Base-by-base conservation (phyloP, 1,284 basidiomycete species). In the Trametes polyzona region DNA sequence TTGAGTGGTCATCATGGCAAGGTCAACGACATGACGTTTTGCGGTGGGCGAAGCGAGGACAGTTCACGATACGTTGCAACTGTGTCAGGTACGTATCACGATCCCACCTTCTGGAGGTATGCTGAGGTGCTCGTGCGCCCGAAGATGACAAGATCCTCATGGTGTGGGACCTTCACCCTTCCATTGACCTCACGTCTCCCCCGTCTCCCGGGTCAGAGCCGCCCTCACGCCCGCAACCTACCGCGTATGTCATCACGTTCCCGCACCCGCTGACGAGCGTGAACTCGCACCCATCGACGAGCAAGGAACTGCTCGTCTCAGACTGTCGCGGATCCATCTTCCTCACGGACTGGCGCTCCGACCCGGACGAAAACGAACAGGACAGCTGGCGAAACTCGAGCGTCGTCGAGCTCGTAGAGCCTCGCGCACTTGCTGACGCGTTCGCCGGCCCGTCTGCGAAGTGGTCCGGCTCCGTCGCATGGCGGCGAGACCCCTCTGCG, bases 101-200 rank as follows among this genome's bases (percentile, higher is more conserved):
- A n/a, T n/a, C n/a, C n/a, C n/a, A 10, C 3, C 35, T 33, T 42
- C 40, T 32, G 7, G 43, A 23, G 24, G 39, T 50, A 36, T 53
- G 35, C 40, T 26, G 21, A 33, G 19, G 27, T 36, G 46, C 27
- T 56, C 23, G 17, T 47, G 33, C 29, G 29, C 36, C 21, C 30
- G 32, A 58, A 91, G 90, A 91, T 63, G 90, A 92, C 73, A 88
- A 84, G 67, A 87, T 87, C 78, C 78, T 92, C 44, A 87, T 92
- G 82, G 83, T 93, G 14, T 93, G 90, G 90, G 88, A 93, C 70
- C 79, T 93, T 17, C 76, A 82, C 65, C 87, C 88, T 2, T 68
- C 74, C 23, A 54, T 78, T 48, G 73, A 82, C 55, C 73, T 80
- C 35, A 67, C 74, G 26, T 74, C 77, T 12, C 49, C 76, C 68